Evolutionary conservation across 306 rosid genomes (phyloP).

Genomic region (Mucuna pruriens): DNA sequence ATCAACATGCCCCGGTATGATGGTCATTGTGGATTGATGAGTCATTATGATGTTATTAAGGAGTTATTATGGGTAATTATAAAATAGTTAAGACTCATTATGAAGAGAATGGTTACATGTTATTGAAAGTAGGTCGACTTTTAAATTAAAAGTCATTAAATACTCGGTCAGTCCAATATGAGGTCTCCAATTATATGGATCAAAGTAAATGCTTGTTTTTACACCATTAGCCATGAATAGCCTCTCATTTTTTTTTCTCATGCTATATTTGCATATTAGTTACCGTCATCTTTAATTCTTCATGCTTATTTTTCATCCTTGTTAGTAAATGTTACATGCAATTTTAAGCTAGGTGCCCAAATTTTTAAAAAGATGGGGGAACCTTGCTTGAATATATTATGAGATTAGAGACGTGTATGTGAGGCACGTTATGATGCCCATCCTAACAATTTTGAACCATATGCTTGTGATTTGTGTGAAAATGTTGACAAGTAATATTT

Average conservation of each 20-base stretch:
- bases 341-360: neutral
- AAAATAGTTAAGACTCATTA: neutral
- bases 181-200: neutral
- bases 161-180: too few relatives aligned
- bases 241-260: neutral
- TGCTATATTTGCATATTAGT: neutral
- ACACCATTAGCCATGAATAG: neutral
- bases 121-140: neutral
- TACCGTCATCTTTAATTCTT: slow-evolving; percentile 10
- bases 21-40: neutral
- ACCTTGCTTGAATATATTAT: slow-evolving; percentile 14
- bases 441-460: slow-evolving; percentile 25
- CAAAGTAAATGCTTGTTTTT: neutral
- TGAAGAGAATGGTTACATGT: neutral
- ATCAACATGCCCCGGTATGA: neutral
- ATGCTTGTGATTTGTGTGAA: slow-evolving; percentile 26
- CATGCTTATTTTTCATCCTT: neutral
- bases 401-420: neutral
- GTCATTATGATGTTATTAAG: neutral
- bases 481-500: slow-evolving; percentile 34
- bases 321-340: slow-evolving; percentile 3
- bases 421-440: slow-evolving; percentile 3
- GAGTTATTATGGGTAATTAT: neutral
- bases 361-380: neutral
- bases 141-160: too few relatives aligned